phyloP scores from a whole-genome alignment of 129 eudicot genomes.

The Heracleum sosnowskyi region DNA sequence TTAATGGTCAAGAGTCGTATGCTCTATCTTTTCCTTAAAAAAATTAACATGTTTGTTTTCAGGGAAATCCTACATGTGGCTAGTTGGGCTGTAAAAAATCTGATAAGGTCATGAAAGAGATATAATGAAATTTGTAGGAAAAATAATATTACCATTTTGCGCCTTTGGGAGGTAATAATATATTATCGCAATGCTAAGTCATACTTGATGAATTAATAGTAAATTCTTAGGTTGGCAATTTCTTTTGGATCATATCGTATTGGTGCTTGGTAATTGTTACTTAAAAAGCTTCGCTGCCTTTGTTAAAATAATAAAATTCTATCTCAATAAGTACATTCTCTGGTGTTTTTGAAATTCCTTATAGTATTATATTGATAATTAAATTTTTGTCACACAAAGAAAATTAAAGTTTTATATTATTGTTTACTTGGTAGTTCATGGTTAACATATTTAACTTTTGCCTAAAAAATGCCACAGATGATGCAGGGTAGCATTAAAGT shows the following conservation, averaged over 20 bases:
- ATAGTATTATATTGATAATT: background rate
- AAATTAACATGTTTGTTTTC: no score
- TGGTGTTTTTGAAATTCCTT: no score
- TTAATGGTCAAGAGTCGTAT: no score
- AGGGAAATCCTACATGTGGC: no score
- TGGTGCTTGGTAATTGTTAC: background rate
- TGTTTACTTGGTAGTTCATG: background rate
- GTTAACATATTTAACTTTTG: background rate
- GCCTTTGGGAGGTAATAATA: background rate
- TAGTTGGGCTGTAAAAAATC: background rate
- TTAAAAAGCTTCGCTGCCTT: background rate
- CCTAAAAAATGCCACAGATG: constrained; percentile 36
- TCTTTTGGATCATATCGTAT: background rate
- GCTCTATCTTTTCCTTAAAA: no score
- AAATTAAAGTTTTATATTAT: background rate
- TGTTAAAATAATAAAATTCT: background rate
- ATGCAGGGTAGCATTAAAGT: constrained; percentile 88
- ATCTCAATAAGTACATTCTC: no score
- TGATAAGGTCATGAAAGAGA: background rate
- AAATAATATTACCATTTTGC: background rate
- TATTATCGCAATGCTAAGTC: background rate
- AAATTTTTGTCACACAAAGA: background rate
- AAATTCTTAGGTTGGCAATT: background rate
- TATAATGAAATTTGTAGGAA: background rate
- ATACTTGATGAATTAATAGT: background rate